Evolutionary conservation across 192 early-diverging fungal species (phyloP), one percentile per base, ranked within the genome.

Genomic region (Mortierella alpina): DNA sequence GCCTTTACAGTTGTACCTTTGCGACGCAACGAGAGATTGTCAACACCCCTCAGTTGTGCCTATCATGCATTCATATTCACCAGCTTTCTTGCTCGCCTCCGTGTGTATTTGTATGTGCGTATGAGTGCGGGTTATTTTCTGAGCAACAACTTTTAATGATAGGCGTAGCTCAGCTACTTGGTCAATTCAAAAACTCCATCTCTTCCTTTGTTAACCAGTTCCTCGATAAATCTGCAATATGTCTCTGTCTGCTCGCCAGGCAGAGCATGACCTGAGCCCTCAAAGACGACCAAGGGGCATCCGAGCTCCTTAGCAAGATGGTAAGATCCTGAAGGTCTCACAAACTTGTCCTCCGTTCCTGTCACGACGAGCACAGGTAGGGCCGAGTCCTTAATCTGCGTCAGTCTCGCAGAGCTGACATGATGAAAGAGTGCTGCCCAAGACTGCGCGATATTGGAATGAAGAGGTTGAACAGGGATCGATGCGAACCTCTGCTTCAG

Each of bases 401-500:
- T 66, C 47, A 80, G 31, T 9, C 77, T 49, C 12, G 61, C 40
- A 13, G 63, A 23, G 23, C 14, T 80, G 53, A 80, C 77, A 23
- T 80, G 77, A 46, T 80, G 77, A 60, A 68, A 57, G 10, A 80
- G 70, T 5, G 77, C 77, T 17, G 77, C 77, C 58, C 65, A 72
- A 42, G 51, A 63, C 48, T 80, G 77, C 7, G 65, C 77, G 63
- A 80, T 72, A 55, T 80, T 80, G 18, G 64, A 59, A 20, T 72
- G 77, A 47, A 80, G 4, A 11, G 77, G 77, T 40, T 80, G 77
- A 14, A 72, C 18, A 0, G 77, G 77, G 11, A 66, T 64, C 18
- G 42, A 64, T 17, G 55, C 50, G 47, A 80, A 72, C 47, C 75
- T 50, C 52, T 23, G 51, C 13, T 49, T 62, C 41, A 79, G 23